Evolutionary conservation across 176 grass and related monocot genomes (phyloP).

Genomic region (Carex pumila): DNA sequence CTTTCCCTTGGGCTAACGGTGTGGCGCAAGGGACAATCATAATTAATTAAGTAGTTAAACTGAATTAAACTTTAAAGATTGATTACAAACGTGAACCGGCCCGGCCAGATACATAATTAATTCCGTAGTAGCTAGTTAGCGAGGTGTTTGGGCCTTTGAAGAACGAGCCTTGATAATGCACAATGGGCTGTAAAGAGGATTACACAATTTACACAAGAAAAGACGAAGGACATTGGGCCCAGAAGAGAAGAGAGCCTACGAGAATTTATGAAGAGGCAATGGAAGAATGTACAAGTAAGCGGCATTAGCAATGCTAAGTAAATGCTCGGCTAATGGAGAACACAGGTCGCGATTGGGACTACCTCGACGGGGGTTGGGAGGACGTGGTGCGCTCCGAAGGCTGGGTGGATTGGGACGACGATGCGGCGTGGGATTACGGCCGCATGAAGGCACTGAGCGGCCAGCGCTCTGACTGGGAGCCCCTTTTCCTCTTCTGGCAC

Average conservation of each 20-base stretch:
- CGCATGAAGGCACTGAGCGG: slow-evolving; percentile 19
- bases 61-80: not conserved
- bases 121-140: too few species aligned
- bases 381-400: not conserved
- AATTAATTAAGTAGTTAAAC: not conserved
- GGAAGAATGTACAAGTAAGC: too few species aligned
- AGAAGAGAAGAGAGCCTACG: not conserved
- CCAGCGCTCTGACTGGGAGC: slow-evolving; percentile 15
- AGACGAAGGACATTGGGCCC: too few species aligned
- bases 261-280: too few species aligned
- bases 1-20: not conserved
- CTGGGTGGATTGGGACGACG: not conserved
- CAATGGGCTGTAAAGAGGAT: not conserved
- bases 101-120: too few species aligned
- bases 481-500: slow-evolving; percentile 17
- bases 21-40: not conserved
- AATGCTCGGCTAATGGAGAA: not conserved
- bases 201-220: not conserved
- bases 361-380: not conserved
- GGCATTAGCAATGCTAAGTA: not conserved
- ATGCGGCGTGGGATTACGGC: not conserved
- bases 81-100: too few species aligned
- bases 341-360: not conserved
- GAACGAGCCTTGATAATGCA: too few species aligned
- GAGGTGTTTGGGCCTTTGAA: too few species aligned